Percentiles rank a stretch among this genome's conserved stretches.
Conservation (phyloP, 2,329 filamentous ascomycete species). For the Neonectria magnoliae region DNA sequence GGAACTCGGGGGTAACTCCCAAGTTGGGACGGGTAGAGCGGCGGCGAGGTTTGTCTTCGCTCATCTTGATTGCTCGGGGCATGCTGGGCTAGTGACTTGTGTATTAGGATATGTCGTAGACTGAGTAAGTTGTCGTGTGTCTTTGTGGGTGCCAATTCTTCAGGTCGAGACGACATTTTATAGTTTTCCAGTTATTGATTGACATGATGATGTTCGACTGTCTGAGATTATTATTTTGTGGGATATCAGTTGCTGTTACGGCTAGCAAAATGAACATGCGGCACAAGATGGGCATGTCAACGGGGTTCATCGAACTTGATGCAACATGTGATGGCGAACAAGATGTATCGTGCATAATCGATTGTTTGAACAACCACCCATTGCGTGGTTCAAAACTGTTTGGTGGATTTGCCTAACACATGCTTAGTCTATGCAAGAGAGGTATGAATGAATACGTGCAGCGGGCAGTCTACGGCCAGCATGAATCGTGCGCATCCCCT, state of each 20-base stretch:
- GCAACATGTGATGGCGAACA: background rate
- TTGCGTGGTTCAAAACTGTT: background rate
- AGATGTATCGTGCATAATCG: background rate
- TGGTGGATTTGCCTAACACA: background rate
- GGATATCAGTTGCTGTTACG: background rate
- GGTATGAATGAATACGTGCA: background rate
- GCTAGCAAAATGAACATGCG: background rate
- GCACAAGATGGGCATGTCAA: background rate
- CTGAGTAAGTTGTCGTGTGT: background rate
- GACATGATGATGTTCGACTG: background rate
- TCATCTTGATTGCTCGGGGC: background rate
- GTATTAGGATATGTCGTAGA: background rate
- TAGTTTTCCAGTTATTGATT: background rate
- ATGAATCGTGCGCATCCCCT: background rate
- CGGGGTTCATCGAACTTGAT: background rate
- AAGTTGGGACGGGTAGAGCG: background rate
- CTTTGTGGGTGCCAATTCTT: background rate
- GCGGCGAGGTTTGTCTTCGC: background rate
- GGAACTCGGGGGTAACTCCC: background rate
- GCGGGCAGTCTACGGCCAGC: background rate
- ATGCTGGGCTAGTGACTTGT: background rate
- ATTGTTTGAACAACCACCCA: background rate
- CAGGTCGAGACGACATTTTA: background rate
- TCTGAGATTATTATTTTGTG: background rate
- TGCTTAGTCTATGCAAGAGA: background rate